Conservation (phyloP, 2,329 filamentous ascomycete genomes). For the Aspergillus latus region DNA sequence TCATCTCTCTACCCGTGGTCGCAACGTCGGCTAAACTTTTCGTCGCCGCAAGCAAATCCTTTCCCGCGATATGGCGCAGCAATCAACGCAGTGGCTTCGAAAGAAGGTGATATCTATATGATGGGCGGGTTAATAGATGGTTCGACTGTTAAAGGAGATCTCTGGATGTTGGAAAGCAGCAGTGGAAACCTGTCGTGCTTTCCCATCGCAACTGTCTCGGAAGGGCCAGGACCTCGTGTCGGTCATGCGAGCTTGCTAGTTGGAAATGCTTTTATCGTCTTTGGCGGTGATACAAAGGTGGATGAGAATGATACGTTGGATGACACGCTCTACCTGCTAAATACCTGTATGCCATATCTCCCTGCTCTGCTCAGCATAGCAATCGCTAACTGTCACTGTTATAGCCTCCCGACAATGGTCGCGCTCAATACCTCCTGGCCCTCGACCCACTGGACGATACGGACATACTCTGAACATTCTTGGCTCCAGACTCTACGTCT, state of each 20-base stretch:
- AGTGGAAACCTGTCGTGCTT: conserved; percentile 81
- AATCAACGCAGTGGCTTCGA: conserved; percentile 87
- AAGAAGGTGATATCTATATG: conserved; percentile 95
- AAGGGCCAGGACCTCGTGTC: conserved; percentile 91
- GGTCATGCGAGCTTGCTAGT: conserved; percentile 92
- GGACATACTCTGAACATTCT: conserved; percentile 96
- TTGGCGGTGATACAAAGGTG: conserved; percentile 96
- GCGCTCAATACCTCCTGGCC: conserved; percentile 80
- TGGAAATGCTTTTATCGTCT: conserved; percentile 98
- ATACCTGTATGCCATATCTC: conserved; percentile 74
- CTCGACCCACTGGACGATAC: conserved; percentile 84
- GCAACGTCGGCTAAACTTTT: conserved; percentile 82
- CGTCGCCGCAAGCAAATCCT: conserved; percentile 75
- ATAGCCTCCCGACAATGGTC: conserved; percentile 97
- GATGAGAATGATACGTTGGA: conserved; percentile 89
- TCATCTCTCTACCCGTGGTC: conserved; percentile 94
- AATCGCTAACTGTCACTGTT: conserved; percentile 18
- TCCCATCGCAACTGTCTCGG: conserved; percentile 84
- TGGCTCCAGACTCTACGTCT: conserved; percentile 95
- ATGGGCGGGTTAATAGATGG: conserved; percentile 97
- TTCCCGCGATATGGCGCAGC: conserved; percentile 97
- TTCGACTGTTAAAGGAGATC: conserved; percentile 90
- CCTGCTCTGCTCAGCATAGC: not conserved
- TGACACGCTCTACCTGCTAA: conserved; percentile 92
- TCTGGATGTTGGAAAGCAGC: conserved; percentile 96